Evolutionary conservation across 306 rosid species (phyloP), one percentile per base, ranked within the genome.

Genomic region (Begonia loranthoides): DNA sequence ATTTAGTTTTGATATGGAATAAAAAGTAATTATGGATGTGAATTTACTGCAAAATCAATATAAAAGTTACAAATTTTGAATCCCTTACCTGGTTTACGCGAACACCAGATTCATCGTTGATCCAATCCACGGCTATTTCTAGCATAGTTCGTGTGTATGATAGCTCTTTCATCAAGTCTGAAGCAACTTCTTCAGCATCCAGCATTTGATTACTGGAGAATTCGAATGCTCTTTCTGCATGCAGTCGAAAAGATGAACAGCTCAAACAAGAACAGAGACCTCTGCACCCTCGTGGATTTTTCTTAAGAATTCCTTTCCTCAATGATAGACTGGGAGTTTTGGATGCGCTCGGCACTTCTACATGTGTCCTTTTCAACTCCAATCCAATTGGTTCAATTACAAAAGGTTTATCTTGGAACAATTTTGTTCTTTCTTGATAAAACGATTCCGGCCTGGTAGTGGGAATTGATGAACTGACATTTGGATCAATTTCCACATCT

Each of bases 251-350:
- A 17, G 90, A 85, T 70, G 68, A 78, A 62, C 95, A 85, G 66
- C 80, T 82, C 79, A 89, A 71, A 72, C 97, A 89, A 41, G 70
- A 24, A 70, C 97, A 89, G 54, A 68, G 77, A 43, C 97, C 94
- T 74, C 94, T 73, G 79, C 97, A 89, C 48, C 95, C 95, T 60
- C 94, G 61, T 43, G 90, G 94, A 70, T 80, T 85, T 68, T 81
- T 78, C 72, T 76, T 77, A 34, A 79, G 78, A 66, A 79, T 82
- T 53, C 79, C 74, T 55, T 69, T 80, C 58, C 14, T 57, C 58
- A 21, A 19, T 2, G 9, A 15, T 65, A 55, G 46, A 13, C 45
- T 46, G 36, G 43, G 60, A 60, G 15, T 19, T 45, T 24, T 57
- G 4, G 63, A 53, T 50, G 67, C 65, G 21, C 65, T 57, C 19